These are phyloP conservation scores for Rhynchosporium graminicola DNA, from an alignment of 2,329 filamentous ascomycete genomes.

Conservation along the genomic window DNA sequence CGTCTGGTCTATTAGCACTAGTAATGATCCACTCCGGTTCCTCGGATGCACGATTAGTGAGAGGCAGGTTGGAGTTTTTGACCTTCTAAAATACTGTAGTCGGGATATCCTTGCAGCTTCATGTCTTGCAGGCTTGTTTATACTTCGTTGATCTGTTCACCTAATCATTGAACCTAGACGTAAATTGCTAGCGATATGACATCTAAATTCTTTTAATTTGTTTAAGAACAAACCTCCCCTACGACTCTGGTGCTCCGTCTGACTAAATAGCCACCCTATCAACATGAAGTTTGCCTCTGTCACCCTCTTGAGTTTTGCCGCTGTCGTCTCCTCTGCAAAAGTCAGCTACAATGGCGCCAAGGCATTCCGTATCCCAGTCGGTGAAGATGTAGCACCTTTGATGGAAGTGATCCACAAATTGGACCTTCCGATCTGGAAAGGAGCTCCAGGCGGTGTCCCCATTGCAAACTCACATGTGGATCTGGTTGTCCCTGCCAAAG, in stretches of 20 bases:
- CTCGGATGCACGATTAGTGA: background rate
- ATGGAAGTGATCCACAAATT: slow-evolving; percentile 42
- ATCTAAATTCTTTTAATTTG: background rate
- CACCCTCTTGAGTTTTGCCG: background rate
- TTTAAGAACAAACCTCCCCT: background rate
- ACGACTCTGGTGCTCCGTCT: background rate
- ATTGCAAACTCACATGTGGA: slow-evolving; percentile 42
- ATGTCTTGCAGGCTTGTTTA: background rate
- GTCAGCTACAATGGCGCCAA: slow-evolving; percentile 46
- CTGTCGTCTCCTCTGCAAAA: slow-evolving; percentile 24
- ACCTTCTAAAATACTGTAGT: slow-evolving; percentile 2
- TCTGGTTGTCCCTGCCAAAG: slow-evolving; percentile 45
- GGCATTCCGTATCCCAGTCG: slow-evolving; percentile 44
- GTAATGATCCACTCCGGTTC: no score
- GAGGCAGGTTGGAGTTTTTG: no score
- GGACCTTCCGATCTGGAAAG: slow-evolving; percentile 43
- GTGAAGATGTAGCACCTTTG: slow-evolving; percentile 40
- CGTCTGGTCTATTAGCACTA: no score
- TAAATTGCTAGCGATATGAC: background rate
- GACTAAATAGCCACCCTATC: background rate
- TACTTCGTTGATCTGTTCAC: background rate
- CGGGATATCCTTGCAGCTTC: background rate
- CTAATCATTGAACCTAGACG: background rate
- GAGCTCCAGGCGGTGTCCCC: slow-evolving; percentile 31
- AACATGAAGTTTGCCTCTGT: slow-evolving; percentile 5